Conservation (phyloP, 345 rosid species). For the Anacardium occidentale region DNA sequence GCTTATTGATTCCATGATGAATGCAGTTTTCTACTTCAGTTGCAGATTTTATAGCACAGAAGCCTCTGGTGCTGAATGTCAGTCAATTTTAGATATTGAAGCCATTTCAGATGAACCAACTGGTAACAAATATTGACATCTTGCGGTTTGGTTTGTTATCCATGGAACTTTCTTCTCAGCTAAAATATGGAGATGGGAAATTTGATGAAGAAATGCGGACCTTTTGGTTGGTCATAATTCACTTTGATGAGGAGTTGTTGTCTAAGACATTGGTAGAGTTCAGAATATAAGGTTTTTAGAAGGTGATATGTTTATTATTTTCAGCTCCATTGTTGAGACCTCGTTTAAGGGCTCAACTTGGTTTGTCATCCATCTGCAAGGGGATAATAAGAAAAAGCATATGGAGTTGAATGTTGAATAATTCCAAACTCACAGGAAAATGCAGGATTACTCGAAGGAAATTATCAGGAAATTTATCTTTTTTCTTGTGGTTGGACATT, state of each 20-base stretch:
- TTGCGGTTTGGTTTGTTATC: conserved; percentile 18
- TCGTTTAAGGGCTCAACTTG: conserved; percentile 5
- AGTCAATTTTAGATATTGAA: conserved; percentile 49
- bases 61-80: conserved; percentile 41
- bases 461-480: background rate
- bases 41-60: conserved; percentile 65
- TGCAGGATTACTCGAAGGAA: background rate
- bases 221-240: conserved; percentile 2
- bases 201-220: conserved; percentile 8
- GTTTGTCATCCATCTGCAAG: background rate
- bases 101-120: conserved; percentile 27
- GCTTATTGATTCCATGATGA: conserved; percentile 87
- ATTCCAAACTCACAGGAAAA: background rate
- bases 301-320: conserved; percentile 9
- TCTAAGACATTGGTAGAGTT: background rate
- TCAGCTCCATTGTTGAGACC: conserved; percentile 8
- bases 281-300: background rate
- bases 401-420: background rate
- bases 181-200: conserved; percentile 7
- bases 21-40: conserved; percentile 82
- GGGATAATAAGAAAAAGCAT: background rate
- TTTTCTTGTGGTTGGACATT: background rate
- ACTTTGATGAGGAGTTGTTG: background rate
- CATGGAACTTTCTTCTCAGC: conserved; percentile 3
- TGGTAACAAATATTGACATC: conserved; percentile 27